Percentiles rank a stretch among this genome's conserved stretches.
These are phyloP conservation scores for Ophiostoma australiae DNA, from an alignment of 2,329 filamentous ascomycete species.

Conservation along the genomic window DNA sequence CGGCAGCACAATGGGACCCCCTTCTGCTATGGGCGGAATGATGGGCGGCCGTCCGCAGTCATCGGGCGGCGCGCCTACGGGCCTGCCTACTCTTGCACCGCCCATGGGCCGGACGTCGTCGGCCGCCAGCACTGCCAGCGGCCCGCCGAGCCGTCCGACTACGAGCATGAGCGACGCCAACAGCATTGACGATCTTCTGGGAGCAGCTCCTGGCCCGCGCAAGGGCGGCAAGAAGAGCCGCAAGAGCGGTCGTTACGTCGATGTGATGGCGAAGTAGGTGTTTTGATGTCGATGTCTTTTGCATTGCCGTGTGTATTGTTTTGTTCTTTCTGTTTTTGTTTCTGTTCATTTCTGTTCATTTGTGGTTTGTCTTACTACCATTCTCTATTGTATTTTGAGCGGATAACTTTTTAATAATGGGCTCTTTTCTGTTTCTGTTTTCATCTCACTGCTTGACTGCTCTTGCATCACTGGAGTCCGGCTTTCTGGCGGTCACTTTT, in stretches of 20 bases:
- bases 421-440: neutral
- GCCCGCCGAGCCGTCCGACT: constrained; percentile 63
- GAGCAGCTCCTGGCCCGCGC: constrained; percentile 62
- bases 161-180: constrained; percentile 88
- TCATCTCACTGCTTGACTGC: neutral
- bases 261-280: constrained; percentile 77
- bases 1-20: neutral
- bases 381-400: constrained; percentile 16
- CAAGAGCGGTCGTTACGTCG: constrained; percentile 85
- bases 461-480: neutral
- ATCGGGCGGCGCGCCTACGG: constrained; percentile 30
- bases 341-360: neutral
- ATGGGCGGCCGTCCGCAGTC: constrained; percentile 30
- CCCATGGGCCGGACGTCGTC: constrained; percentile 42
- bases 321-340: neutral
- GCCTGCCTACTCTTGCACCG: constrained; percentile 20
- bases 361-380: neutral
- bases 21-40: constrained; percentile 28
- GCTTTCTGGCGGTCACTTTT: neutral
- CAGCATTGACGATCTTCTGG: constrained; percentile 88
- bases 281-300: neutral
- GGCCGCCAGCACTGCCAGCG: constrained; percentile 40
- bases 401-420: constrained; percentile 14
- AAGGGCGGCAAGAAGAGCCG: constrained; percentile 66
- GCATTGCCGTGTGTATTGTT: neutral